phyloP scores from a whole-genome alignment of 176 grass and related monocot species.

The Microstegium vimineum region DNA sequence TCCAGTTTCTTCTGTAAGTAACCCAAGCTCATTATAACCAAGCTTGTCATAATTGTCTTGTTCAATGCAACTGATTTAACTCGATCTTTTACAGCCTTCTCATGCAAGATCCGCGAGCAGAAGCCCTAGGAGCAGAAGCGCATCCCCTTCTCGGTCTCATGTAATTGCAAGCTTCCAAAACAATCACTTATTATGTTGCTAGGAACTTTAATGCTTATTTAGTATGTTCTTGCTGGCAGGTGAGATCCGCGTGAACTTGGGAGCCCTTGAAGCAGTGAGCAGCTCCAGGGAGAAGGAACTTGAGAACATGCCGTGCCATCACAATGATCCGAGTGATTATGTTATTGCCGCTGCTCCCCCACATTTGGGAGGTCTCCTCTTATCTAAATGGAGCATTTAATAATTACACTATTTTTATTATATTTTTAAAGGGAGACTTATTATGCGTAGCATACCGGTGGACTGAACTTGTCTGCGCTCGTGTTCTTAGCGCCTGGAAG shows the following conservation, averaged over 20 bases:
- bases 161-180: slow-evolving; percentile 9
- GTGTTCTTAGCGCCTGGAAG: not conserved
- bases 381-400: not conserved
- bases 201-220: not conserved
- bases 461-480: not conserved
- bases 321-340: not conserved
- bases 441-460: not conserved
- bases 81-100: slow-evolving; percentile 21
- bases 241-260: slow-evolving; percentile 33
- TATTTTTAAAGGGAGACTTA: not conserved
- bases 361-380: not conserved
- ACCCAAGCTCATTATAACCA: not conserved
- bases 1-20: slow-evolving; percentile 34
- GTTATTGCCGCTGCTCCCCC: not conserved
- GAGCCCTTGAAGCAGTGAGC: not conserved
- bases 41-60: not conserved
- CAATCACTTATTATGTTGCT: not conserved
- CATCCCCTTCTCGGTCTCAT: slow-evolving; percentile 32
- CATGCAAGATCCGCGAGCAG: slow-evolving; percentile 31
- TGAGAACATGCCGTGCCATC: not conserved
- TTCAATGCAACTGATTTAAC: not conserved
- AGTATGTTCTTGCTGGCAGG: slow-evolving; percentile 13
- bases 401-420: not conserved
- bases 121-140: slow-evolving; percentile 40
- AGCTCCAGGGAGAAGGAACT: not conserved